Conservation (phyloP, 2,329 filamentous ascomycete species). For the Alternaria rosae region DNA sequence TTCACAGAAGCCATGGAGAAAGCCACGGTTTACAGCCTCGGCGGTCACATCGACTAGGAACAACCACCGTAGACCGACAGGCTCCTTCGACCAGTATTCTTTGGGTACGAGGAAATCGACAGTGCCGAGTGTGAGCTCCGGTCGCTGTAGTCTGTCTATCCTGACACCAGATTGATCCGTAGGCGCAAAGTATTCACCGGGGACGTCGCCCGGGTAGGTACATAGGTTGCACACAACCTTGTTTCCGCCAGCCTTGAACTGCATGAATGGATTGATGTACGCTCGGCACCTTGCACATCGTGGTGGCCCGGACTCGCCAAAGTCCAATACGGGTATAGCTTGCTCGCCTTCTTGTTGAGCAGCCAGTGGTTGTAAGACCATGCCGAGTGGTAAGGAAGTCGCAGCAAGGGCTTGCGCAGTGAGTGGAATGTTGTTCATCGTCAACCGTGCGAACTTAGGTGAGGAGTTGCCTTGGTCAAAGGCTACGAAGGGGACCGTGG, state of each 20-base stretch:
- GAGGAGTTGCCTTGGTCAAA: slow-evolving; percentile 96
- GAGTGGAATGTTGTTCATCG: slow-evolving; percentile 90
- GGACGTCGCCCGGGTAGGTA: slow-evolving; percentile 93
- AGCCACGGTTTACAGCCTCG: slow-evolving; percentile 89
- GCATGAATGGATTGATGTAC: slow-evolving; percentile 99
- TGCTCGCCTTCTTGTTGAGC: slow-evolving; percentile 83
- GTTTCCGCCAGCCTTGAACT: slow-evolving; percentile 90
- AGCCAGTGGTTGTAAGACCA: slow-evolving; percentile 88
- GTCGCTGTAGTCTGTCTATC: slow-evolving; percentile 85
- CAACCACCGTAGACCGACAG: slow-evolving; percentile 84
- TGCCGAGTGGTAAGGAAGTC: slow-evolving; percentile 84
- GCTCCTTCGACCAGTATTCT: slow-evolving; percentile 97
- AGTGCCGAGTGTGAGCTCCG: slow-evolving; percentile 88
- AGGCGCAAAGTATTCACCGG: slow-evolving; percentile 90
- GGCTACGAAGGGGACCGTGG: slow-evolving; percentile 87
- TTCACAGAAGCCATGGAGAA: slow-evolving; percentile 87
- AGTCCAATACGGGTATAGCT: slow-evolving; percentile 90
- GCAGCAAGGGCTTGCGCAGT: slow-evolving; percentile 79
- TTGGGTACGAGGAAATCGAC: slow-evolving; percentile 97
- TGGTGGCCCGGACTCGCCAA: slow-evolving; percentile 88
- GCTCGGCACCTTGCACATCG: slow-evolving; percentile 91
- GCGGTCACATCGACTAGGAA: slow-evolving; percentile 95
- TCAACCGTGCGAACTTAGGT: slow-evolving; percentile 90
- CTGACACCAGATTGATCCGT: slow-evolving; percentile 86
- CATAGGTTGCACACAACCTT: slow-evolving; percentile 99